Evolutionary conservation across 352 stramenopile species (phyloP), one percentile per base, ranked within the genome.

Genomic region (Phytophthora sojae): DNA sequence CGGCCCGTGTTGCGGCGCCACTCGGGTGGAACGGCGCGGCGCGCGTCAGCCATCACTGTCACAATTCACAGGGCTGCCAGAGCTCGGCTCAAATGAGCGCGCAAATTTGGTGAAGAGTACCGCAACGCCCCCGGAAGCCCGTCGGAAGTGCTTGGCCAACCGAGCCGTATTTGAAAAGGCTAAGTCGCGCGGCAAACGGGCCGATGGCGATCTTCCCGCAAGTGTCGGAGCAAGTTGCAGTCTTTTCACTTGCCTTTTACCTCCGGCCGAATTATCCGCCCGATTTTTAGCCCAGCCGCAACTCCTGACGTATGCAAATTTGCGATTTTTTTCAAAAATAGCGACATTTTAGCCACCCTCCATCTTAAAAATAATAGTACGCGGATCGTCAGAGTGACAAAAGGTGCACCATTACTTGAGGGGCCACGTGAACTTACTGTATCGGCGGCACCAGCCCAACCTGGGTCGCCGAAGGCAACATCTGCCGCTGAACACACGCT

Each of bases 11-110:
- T n/a, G n/a, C n/a, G n/a, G n/a, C n/a, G n/a, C n/a, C n/a, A n/a
- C n/a, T n/a, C n/a, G n/a, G 52, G 32, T 73, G 65, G 65, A 73
- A 68, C 47, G 66, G 58, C 53, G 35, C 35, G 35, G 12, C 35
- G 35, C 12, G 42, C 19, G 35, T 30, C 63, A 57, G 55, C 44
- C 15, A 25, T 42, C 39, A 57, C 3, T 67, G 64, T 67, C 54
- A 61, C 61, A 65, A 25, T 62, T n/a, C 51, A 37, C 23, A 42
- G 3, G 19, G 15, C 45, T 6, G 35, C 55, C 59, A 60, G 44
- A 69, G 45, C 17, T 68, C 52, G 45, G 66, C 35, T 39, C 23
- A 59, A 59, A 63, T 64, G 66, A 58, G 42, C 39, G 23, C 14
- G 57, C 67, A 72, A 67, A 54, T 67, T 72, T 54, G 37, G 37